Conservation (phyloP, 306 rosid species). For the Ceratonia siliqua region DNA sequence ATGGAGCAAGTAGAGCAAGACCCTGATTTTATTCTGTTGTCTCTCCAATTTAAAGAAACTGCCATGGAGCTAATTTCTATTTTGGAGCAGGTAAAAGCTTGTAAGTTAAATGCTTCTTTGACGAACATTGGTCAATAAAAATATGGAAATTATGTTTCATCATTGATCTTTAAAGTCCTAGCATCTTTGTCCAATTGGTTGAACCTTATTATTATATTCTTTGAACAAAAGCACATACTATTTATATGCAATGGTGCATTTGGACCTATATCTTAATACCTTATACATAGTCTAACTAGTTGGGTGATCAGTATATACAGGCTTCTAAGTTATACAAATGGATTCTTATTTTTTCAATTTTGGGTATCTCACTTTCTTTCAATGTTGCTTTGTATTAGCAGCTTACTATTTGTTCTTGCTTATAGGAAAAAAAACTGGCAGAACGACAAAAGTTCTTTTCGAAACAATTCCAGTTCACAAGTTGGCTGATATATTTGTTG, state of each 20-base stretch:
- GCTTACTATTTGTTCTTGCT: conserved; percentile 41
- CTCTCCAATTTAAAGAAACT: conserved; percentile 93
- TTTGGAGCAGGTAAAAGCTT: conserved; percentile 88
- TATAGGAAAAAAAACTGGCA: conserved; percentile 91
- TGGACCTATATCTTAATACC: conserved; percentile 13
- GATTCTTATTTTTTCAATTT: conserved; percentile 20
- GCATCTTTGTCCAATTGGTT: conserved; percentile 20
- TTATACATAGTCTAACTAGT: conserved; percentile 1
- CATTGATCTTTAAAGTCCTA: conserved; percentile 15
- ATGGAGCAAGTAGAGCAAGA: conserved; percentile 97
- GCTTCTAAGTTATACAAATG: conserved; percentile 4
- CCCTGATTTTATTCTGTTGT: conserved; percentile 74
- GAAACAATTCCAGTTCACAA: conserved; percentile 98
- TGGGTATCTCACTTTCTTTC: conserved; percentile 7
- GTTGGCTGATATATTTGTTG: conserved; percentile 98
- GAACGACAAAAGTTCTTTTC: conserved; percentile 91
- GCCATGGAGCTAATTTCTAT: conserved; percentile 91
- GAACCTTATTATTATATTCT: conserved; percentile 14
- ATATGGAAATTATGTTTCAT: conserved; percentile 27
- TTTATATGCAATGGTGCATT: conserved; percentile 23
- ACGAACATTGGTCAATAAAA: conserved; percentile 11
- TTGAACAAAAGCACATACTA: conserved; percentile 26
- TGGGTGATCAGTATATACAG: conserved; percentile 22
- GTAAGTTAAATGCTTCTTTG: conserved; percentile 17
- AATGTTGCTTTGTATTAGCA: conserved; percentile 17